These are phyloP conservation scores for Beauveria medogensis DNA, from an alignment of 2,329 filamentous ascomycete species.

Conservation along the genomic window DNA sequence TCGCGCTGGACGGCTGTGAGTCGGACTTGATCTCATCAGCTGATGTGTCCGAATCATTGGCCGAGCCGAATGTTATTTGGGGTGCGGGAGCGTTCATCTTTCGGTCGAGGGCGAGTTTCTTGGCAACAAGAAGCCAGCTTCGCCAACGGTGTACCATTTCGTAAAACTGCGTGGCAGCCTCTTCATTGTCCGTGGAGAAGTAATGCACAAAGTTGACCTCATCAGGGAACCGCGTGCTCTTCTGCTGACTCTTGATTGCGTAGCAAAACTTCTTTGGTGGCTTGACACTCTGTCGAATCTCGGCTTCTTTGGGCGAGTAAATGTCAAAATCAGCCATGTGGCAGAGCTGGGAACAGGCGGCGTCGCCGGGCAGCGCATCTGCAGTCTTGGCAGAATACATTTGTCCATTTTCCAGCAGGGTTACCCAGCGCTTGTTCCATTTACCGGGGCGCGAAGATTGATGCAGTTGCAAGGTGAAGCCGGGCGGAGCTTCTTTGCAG, in stretches of 20 bases:
- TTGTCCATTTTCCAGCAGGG: constrained; percentile 66
- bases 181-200: constrained; percentile 70
- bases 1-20: constrained; percentile 32
- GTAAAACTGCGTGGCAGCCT: constrained; percentile 61
- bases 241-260: constrained; percentile 87
- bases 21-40: constrained; percentile 11
- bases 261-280: constrained; percentile 81
- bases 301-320: constrained; percentile 65
- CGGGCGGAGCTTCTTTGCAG: constrained; percentile 50
- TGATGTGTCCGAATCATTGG: not conserved
- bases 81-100: constrained; percentile 21
- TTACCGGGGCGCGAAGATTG: constrained; percentile 76
- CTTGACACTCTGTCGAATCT: constrained; percentile 62
- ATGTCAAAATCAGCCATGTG: constrained; percentile 91
- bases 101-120: constrained; percentile 45
- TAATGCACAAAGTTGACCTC: constrained; percentile 87
- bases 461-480: constrained; percentile 64
- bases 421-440: constrained; percentile 82
- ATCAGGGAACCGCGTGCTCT: constrained; percentile 72
- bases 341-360: constrained; percentile 64
- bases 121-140: constrained; percentile 82
- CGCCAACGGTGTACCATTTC: constrained; percentile 70
- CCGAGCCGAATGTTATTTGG: constrained; percentile 21
- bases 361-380: constrained; percentile 49
- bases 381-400: constrained; percentile 61